These are phyloP conservation scores for Eruca vesicaria DNA, from an alignment of 441 rosid species.

Conservation along the genomic window DNA sequence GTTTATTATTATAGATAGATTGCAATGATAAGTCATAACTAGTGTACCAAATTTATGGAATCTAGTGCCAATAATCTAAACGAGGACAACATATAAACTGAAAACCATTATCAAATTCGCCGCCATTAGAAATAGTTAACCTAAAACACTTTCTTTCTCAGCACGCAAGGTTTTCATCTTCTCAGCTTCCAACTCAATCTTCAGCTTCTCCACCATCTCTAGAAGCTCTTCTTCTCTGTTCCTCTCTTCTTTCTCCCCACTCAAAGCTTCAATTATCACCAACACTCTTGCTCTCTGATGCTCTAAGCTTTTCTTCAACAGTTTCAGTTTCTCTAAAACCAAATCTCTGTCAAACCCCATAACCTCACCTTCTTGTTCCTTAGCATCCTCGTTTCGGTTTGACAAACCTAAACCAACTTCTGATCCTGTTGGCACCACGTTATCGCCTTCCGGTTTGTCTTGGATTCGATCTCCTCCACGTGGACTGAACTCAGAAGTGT, in stretches of 20 bases:
- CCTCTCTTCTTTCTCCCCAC: constrained; percentile 50
- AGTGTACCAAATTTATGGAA: neutral
- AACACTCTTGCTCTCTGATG: constrained; percentile 56
- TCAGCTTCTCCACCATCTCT: constrained; percentile 46
- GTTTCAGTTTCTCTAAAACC: constrained; percentile 48
- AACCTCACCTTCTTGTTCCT: constrained; percentile 15
- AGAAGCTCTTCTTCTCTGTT: constrained; percentile 46
- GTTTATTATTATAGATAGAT: too few species aligned
- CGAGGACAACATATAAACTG: neutral
- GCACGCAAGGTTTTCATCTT: constrained; percentile 44
- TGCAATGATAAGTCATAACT: too few species aligned
- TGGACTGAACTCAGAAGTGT: constrained; percentile 25
- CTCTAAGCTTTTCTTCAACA: constrained; percentile 65
- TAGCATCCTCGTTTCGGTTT: constrained; percentile 21
- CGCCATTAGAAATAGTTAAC: constrained; percentile 1
- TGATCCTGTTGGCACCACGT: neutral
- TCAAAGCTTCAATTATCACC: constrained; percentile 46
- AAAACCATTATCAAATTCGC: neutral
- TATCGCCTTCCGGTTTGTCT: constrained; percentile 2
- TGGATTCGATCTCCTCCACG: neutral
- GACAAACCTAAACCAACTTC: constrained; percentile 16
- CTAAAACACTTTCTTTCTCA: constrained; percentile 24
- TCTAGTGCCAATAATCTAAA: neutral
- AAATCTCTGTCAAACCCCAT: constrained; percentile 34
- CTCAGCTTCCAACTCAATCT: constrained; percentile 56